A percentile compares a stretch with the other conserved stretches of the same genome.
Evolutionary conservation across 306 rosid genomes (phyloP).

Genomic region (Astragalus membranaceus): DNA sequence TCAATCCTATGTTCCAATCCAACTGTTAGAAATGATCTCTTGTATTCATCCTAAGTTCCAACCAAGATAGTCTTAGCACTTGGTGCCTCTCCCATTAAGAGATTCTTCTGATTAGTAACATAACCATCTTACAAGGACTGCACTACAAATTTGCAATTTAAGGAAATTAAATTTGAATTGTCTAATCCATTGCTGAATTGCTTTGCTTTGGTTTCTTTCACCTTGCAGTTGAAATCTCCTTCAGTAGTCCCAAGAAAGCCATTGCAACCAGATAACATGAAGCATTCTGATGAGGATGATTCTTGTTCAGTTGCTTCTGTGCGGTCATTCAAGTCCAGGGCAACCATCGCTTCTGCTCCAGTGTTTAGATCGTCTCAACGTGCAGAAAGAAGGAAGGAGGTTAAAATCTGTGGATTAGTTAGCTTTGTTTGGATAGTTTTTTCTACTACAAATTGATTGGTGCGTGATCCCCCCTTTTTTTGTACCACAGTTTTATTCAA

Average conservation of each 20-base stretch:
- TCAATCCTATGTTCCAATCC: background rate
- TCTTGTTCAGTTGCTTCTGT: slow-evolving; percentile 67
- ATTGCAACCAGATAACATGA: slow-evolving; percentile 72
- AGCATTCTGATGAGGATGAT: slow-evolving; percentile 90
- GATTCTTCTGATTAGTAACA: background rate
- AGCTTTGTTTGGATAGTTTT: slow-evolving; percentile 12
- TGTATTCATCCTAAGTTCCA: background rate
- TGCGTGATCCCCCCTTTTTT: slow-evolving; percentile 13
- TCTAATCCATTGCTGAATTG: background rate
- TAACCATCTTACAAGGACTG: background rate
- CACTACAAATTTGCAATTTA: background rate
- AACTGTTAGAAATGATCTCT: background rate
- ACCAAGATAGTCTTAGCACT: slow-evolving; percentile 1
- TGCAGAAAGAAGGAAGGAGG: slow-evolving; percentile 95
- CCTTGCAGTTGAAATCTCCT: slow-evolving; percentile 58
- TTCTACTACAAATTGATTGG: background rate
- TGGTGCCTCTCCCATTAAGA: background rate
- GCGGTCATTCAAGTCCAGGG: slow-evolving; percentile 42
- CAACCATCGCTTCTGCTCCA: slow-evolving; percentile 73
- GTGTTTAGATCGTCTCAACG: slow-evolving; percentile 66
- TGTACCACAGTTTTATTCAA: slow-evolving; percentile 56
- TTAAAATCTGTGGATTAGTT: slow-evolving; percentile 23
- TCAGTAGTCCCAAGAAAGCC: slow-evolving; percentile 52
- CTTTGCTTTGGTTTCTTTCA: slow-evolving; percentile 12
- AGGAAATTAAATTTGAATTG: background rate